phyloP scores from a whole-genome alignment of 176 grass and related monocot species.

The Chloris gayana region DNA sequence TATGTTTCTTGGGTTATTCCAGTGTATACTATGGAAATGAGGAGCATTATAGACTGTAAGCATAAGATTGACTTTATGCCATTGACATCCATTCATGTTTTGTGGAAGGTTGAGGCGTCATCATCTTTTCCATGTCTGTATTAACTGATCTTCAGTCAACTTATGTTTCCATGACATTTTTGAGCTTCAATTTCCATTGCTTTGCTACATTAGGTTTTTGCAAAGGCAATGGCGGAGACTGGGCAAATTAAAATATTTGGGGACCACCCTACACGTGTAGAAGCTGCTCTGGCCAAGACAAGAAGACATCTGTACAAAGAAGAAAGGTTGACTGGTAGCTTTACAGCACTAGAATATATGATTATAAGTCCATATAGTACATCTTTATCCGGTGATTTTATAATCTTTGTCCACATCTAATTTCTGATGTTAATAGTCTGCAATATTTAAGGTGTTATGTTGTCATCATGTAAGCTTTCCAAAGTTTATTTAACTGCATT shows the following conservation, averaged over 20 bases:
- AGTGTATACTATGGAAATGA: conserved; percentile 2
- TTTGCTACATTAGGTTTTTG: conserved; percentile 73
- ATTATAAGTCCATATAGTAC: conserved; percentile 11
- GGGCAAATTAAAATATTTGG: conserved; percentile 97
- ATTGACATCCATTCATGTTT: conserved; percentile 12
- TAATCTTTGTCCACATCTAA: not conserved
- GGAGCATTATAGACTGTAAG: not conserved
- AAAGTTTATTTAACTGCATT: conserved; percentile 14
- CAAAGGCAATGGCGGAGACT: conserved; percentile 93
- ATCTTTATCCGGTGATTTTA: not conserved
- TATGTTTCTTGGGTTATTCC: conserved; percentile 34
- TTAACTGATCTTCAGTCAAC: conserved; percentile 10
- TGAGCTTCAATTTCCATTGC: not conserved
- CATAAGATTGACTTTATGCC: not conserved
- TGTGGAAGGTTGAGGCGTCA: not conserved
- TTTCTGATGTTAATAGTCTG: conserved; percentile 8
- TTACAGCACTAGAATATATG: not conserved
- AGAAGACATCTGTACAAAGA: conserved; percentile 92
- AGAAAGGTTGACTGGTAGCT: conserved; percentile 66
- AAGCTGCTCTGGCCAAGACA: conserved; percentile 89
- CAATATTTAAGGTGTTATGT: not conserved
- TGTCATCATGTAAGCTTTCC: conserved; percentile 18
- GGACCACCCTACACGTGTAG: conserved; percentile 78
- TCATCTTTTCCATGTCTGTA: conserved; percentile 13
- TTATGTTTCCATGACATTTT: conserved; percentile 14